Evolutionary conservation across 2,329 filamentous ascomycete species (phyloP).

Genomic region (Ustulina deusta): DNA sequence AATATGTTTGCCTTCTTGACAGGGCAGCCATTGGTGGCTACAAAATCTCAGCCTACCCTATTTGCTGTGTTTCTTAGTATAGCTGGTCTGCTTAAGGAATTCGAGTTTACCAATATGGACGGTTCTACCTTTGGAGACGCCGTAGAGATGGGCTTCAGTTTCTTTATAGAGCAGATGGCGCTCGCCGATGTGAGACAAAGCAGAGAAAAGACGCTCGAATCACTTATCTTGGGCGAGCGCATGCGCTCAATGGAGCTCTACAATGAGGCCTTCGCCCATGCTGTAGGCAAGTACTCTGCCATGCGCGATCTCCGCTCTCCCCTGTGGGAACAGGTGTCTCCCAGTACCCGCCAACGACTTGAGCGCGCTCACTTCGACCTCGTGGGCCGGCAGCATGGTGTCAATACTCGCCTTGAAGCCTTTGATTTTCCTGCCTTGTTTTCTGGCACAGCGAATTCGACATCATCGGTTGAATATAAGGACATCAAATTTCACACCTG

Average conservation of each 20-base stretch:
- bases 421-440: constrained; percentile 95
- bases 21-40: constrained; percentile 72
- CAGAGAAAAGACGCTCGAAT: constrained; percentile 89
- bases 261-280: constrained; percentile 91
- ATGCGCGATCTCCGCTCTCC: constrained; percentile 74
- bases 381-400: constrained; percentile 75
- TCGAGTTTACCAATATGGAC: constrained; percentile 68
- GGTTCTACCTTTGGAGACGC: constrained; percentile 70
- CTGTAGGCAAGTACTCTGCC: constrained; percentile 85
- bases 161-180: constrained; percentile 80
- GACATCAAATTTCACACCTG: constrained; percentile 86
- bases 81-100: constrained; percentile 65
- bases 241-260: constrained; percentile 87
- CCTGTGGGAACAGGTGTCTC: constrained; percentile 77
- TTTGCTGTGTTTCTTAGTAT: constrained; percentile 69
- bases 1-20: constrained; percentile 76
- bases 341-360: constrained; percentile 79
- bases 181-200: constrained; percentile 85
- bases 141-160: constrained; percentile 74
- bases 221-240: constrained; percentile 86
- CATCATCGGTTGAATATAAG: constrained; percentile 79
- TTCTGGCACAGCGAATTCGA: constrained; percentile 87
- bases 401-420: constrained; percentile 80
- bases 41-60: constrained; percentile 62
- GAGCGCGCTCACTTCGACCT: constrained; percentile 86